phyloP scores from a whole-genome alignment of 495 filamentous ascomycete species.

The Hypoxylon trugodes region DNA sequence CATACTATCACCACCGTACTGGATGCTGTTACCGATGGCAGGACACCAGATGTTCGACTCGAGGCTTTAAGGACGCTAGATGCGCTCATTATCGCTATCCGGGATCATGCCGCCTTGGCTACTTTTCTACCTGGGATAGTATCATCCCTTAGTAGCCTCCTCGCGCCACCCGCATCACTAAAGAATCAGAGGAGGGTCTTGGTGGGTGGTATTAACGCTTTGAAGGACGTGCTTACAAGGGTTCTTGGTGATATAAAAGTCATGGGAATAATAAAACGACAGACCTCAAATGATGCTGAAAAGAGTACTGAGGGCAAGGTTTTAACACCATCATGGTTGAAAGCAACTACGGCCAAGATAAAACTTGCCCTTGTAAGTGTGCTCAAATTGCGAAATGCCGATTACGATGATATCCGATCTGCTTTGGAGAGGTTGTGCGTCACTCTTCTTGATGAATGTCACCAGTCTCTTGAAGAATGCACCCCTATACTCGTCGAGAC shows the following conservation, averaged over 20 bases:
- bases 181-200: constrained; percentile 73
- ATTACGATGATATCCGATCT: constrained; percentile 72
- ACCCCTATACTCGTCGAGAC: constrained; percentile 79
- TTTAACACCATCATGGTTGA: constrained; percentile 74
- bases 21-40: constrained; percentile 69
- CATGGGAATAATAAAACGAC: constrained; percentile 49
- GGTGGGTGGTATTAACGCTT: constrained; percentile 63
- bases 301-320: constrained; percentile 34
- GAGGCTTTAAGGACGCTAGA: constrained; percentile 72
- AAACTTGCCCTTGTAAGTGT: constrained; percentile 85
- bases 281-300: constrained; percentile 23
- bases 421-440: constrained; percentile 75
- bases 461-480: constrained; percentile 74
- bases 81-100: constrained; percentile 67
- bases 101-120: constrained; percentile 74
- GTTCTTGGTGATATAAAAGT: constrained; percentile 71
- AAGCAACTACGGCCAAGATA: constrained; percentile 81
- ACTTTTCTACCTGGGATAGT: constrained; percentile 90
- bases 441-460: constrained; percentile 78
- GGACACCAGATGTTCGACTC: constrained; percentile 69
- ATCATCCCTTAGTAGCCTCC: constrained; percentile 77
- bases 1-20: constrained; percentile 83
- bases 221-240: constrained; percentile 67
- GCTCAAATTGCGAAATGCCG: constrained; percentile 78
- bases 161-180: constrained; percentile 71